Evolutionary conservation across 345 rosid genomes (phyloP), one percentile per base, ranked within the genome.

Genomic region (Moringa oleifera): DNA sequence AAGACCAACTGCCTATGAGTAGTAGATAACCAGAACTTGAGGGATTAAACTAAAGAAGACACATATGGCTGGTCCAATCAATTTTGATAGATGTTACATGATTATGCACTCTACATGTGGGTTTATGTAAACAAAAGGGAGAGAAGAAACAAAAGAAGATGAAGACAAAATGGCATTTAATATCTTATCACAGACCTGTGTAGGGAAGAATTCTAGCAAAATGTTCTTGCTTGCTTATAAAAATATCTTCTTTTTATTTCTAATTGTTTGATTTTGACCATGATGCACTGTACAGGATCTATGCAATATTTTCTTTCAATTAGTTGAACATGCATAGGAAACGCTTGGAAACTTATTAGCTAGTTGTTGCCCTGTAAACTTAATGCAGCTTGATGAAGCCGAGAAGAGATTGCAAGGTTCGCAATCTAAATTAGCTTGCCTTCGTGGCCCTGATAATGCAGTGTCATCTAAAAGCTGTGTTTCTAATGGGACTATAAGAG

Each of bases 371-470:
- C 12, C 12, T 41, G 47, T 3, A 41, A 41, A 41, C 59, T 24
- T 22, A 2, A 22, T 68, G 77, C 83, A 92, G 98, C 91, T 89
- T 65, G 60, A 50, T 21, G 84, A 82, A 68, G 82, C 91, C 28
- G 84, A 89, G 64, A 77, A 58, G 75, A 85, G 77, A 76, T 63
- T 92, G 63, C 69, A 71, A 51, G 86, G 76, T 63, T 72, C 96
- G 20, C 71, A 85, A 66, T 55, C 77, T 41, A 78, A 79, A 70
- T 69, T 92, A 73, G 81, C 82, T 62, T 80, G 85, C 54, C 74
- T 89, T 56, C 87, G 86, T 60, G 79, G 67, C 18, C 67, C 53
- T 28, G 66, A 71, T 54, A 69, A 59, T 61, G 66, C 57, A 33
- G 64, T 28, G 49, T 55, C 72, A 0, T 55, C 77, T 45, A 73